These are phyloP conservation scores for Hypoxylon fuscum DNA, from an alignment of 495 filamentous ascomycete genomes.

Conservation along the genomic window DNA sequence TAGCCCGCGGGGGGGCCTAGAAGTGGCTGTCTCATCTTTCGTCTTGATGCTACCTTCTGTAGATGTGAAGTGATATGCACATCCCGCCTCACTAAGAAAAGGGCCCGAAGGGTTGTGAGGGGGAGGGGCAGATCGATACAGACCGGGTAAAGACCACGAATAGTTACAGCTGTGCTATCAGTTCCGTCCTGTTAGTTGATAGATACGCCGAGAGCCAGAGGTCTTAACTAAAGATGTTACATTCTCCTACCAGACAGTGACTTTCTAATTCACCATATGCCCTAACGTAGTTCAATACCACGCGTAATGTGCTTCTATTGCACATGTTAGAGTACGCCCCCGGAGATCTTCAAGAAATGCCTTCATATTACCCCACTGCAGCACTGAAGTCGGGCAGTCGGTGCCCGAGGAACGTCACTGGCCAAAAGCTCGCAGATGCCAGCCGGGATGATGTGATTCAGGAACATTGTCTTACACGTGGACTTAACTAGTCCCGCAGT, in stretches of 20 bases:
- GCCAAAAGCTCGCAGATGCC: slow-evolving; percentile 5
- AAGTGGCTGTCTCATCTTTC: neutral
- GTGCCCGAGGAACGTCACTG: slow-evolving; percentile 27
- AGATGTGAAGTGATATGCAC: neutral
- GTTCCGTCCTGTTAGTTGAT: neutral
- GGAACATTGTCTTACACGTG: neutral
- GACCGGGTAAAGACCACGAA: slow-evolving; percentile 4
- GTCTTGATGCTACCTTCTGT: neutral
- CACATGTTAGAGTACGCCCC: neutral
- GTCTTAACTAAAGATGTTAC: neutral
- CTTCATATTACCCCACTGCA: slow-evolving; percentile 6
- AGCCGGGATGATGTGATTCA: slow-evolving; percentile 25
- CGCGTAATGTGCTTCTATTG: too few species aligned
- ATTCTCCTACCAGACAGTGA: too few species aligned
- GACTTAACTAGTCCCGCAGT: neutral
- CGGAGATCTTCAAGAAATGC: too few species aligned
- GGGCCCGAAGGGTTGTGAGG: neutral
- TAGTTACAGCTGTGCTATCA: neutral
- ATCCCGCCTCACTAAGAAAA: neutral
- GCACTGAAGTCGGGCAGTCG: slow-evolving; percentile 27
- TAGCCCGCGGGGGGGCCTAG: slow-evolving; percentile 1
- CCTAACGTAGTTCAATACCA: too few species aligned
- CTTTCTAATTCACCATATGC: too few species aligned
- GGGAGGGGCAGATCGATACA: neutral
- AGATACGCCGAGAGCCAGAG: too few species aligned